phyloP scores from a whole-genome alignment of 2,329 filamentous ascomycete species.

The Colletotrichum cordylinicola region DNA sequence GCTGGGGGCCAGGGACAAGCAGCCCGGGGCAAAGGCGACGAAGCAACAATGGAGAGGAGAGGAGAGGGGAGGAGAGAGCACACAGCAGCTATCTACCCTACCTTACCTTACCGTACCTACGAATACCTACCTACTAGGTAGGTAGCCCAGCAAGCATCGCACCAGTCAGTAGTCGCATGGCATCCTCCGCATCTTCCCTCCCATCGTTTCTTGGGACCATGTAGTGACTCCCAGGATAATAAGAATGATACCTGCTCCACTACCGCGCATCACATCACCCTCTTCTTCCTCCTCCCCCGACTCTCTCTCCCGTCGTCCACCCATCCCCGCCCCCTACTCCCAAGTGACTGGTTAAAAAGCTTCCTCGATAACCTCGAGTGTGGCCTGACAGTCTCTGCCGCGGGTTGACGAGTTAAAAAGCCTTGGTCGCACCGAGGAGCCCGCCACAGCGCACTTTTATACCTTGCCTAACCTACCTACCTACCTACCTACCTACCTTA shows the following conservation, averaged over 20 bases:
- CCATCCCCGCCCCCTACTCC: neutral
- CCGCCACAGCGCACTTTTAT: neutral
- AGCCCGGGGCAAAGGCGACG: neutral
- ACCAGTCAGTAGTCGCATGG: neutral
- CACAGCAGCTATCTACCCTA: too few relatives aligned
- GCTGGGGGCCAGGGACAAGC: too few relatives aligned
- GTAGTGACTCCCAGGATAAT: constrained; percentile 14
- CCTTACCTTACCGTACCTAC: too few relatives aligned
- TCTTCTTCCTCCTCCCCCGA: neutral
- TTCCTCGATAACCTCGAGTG: constrained; percentile 4
- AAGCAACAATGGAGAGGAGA: neutral
- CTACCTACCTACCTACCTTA: too few relatives aligned
- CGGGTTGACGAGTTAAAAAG: neutral
- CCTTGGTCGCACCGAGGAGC: neutral
- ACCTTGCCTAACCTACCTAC: too few relatives aligned
- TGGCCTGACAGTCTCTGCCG: neutral
- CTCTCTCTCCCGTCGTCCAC: neutral
- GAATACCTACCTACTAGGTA: too few relatives aligned
- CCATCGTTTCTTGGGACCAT: neutral
- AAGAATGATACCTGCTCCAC: constrained; percentile 23
- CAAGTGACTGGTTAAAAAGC: neutral
- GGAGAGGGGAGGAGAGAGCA: neutral
- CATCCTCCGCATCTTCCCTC: constrained; percentile 16
- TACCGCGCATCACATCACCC: constrained; percentile 15
- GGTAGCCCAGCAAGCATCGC: neutral